Conservation (phyloP, 495 filamentous ascomycete genomes). For the Penicillium coffeae region DNA sequence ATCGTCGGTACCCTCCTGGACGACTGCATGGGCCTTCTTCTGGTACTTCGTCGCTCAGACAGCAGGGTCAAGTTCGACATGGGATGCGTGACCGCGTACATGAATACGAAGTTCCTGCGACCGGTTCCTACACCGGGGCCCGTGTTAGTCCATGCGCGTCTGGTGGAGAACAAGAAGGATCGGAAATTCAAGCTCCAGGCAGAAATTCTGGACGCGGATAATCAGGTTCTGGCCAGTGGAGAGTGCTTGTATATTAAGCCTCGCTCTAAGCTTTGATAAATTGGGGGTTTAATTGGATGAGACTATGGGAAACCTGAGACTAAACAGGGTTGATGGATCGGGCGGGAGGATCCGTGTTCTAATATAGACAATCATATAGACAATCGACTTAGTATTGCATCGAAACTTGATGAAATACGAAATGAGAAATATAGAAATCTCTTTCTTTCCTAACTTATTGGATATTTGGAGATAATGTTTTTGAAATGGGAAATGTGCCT, state of each 20-base stretch:
- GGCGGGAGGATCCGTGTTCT: too few species aligned
- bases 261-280: constrained; percentile 23
- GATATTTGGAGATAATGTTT: too few species aligned
- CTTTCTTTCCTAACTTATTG: too few species aligned
- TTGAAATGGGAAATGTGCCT: too few species aligned
- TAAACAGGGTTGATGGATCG: too few species aligned
- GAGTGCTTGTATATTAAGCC: constrained; percentile 45
- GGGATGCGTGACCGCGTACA: constrained; percentile 49
- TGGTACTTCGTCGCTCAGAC: constrained; percentile 9
- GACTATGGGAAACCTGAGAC: too few species aligned
- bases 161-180: constrained; percentile 32
- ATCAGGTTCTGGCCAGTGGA: constrained; percentile 37
- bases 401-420: too few species aligned
- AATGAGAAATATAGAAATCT: too few species aligned
- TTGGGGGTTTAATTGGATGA: too few species aligned
- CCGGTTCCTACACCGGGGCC: constrained; percentile 52
- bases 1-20: constrained; percentile 55
- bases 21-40: constrained; percentile 50
- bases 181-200: constrained; percentile 46
- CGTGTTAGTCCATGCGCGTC: constrained; percentile 45
- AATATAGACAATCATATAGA: too few species aligned
- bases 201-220: constrained; percentile 36
- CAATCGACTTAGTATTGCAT: too few species aligned
- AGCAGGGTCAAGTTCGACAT: constrained; percentile 1
- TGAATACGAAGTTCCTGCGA: constrained; percentile 53